A percentile compares a stretch with the other conserved stretches of the same genome.
phyloP scores from a whole-genome alignment of 176 grass and related monocot genomes.

The Stipa capillata region DNA sequence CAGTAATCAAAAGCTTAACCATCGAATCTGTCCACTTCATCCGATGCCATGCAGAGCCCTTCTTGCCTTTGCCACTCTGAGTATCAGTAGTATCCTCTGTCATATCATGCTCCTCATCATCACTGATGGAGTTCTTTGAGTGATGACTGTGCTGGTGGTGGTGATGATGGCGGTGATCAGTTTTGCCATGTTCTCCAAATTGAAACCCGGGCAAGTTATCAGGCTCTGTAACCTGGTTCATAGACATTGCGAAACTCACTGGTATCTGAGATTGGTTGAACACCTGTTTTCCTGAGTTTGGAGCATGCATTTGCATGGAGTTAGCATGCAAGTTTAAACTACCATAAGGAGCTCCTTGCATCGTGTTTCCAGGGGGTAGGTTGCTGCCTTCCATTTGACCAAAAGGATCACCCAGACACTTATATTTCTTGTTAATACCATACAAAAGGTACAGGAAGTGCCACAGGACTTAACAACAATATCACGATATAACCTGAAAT shows the following conservation, averaged over 20 bases:
- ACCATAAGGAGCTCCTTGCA: slow-evolving; percentile 45
- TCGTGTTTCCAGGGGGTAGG: slow-evolving; percentile 31
- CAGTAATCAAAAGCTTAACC: slow-evolving; percentile 87
- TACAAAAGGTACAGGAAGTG: neutral
- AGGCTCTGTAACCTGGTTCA: slow-evolving; percentile 29
- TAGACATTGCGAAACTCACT: slow-evolving; percentile 14
- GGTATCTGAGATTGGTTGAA: slow-evolving; percentile 31
- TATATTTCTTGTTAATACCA: slow-evolving; percentile 4
- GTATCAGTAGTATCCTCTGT: slow-evolving; percentile 39
- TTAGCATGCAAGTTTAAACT: slow-evolving; percentile 33
- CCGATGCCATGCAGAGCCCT: slow-evolving; percentile 70
- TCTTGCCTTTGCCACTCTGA: slow-evolving; percentile 44
- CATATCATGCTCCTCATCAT: slow-evolving; percentile 51
- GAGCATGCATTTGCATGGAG: slow-evolving; percentile 41
- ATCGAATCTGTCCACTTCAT: slow-evolving; percentile 99
- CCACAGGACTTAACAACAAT: neutral
- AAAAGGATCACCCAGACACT: neutral
- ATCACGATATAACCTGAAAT: neutral
- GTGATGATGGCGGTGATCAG: too few relatives aligned
- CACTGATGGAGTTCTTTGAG: slow-evolving; percentile 37
- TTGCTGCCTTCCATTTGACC: slow-evolving; percentile 67
- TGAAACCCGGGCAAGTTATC: slow-evolving; percentile 36
- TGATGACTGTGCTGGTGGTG: slow-evolving; percentile 30
- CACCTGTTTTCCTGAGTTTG: slow-evolving; percentile 20
- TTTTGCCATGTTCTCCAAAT: slow-evolving; percentile 47